These are phyloP conservation scores for Cucurbita maxima DNA, from an alignment of 306 rosid species.

Conservation along the genomic window DNA sequence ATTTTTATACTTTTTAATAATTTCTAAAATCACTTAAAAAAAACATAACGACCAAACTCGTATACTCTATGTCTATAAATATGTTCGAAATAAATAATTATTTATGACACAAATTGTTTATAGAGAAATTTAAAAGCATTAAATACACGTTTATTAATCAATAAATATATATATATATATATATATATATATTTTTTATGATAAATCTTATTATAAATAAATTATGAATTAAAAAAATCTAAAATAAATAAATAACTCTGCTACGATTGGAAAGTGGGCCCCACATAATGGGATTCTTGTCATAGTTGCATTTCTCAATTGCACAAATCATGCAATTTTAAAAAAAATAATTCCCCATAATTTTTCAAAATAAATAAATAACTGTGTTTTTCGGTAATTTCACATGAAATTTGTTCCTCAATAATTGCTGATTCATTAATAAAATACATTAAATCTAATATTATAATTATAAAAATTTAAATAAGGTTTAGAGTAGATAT, in stretches of 20 bases:
- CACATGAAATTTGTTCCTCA: background rate
- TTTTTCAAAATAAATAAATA: background rate
- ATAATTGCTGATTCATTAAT: slow-evolving; percentile 2
- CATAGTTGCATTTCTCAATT: background rate
- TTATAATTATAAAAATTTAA: background rate
- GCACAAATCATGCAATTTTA: background rate
- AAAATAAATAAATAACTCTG: background rate
- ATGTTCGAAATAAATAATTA: background rate
- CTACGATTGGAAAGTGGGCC: background rate
- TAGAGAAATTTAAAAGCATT: background rate
- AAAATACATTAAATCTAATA: background rate
- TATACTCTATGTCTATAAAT: too few species aligned
- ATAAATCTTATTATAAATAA: background rate
- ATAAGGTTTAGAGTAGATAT: background rate
- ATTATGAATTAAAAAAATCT: background rate
- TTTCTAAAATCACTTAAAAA: too few species aligned
- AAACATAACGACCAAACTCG: too few species aligned
- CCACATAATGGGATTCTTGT: slow-evolving; percentile 5
- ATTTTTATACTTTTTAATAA: too few species aligned
- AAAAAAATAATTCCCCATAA: background rate
- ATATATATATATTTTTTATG: too few species aligned
- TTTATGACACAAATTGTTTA: background rate
- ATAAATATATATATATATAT: too few species aligned
- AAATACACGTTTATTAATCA: background rate
- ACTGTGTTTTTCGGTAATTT: background rate